Evolutionary conservation across 257 asterid species (phyloP).

Genomic region (Salvia rosmarinus): DNA sequence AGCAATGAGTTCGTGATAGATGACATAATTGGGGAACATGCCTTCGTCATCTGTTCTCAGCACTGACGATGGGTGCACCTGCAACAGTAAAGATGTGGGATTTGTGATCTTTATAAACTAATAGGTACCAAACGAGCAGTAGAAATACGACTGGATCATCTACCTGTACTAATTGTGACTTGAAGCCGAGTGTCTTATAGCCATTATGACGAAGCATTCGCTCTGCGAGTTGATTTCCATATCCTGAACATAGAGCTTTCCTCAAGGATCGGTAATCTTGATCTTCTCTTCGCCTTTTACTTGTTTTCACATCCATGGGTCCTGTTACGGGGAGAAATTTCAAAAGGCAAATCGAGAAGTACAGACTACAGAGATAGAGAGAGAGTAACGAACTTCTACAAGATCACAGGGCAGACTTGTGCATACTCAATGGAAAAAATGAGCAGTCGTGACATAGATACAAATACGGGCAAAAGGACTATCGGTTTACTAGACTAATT

Average conservation of each 20-base stretch:
- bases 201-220: constrained; percentile 95
- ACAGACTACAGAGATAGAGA: background rate
- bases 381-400: background rate
- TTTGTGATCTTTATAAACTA: background rate
- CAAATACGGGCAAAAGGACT: background rate
- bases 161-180: constrained; percentile 93
- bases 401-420: background rate
- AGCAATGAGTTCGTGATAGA: constrained; percentile 81
- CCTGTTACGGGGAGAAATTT: constrained; percentile 44
- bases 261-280: constrained; percentile 72
- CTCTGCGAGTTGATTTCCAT: constrained; percentile 91
- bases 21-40: constrained; percentile 76
- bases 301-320: constrained; percentile 64
- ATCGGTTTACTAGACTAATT: background rate
- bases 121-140: background rate
- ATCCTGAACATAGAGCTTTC: constrained; percentile 85
- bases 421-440: background rate
- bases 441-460: background rate
- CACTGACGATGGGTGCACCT: constrained; percentile 92
- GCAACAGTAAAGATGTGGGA: constrained; percentile 21
- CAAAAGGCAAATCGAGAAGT: background rate
- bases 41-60: constrained; percentile 83
- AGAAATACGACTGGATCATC: constrained; percentile 2
- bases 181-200: constrained; percentile 80
- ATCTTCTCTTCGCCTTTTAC: constrained; percentile 56